These are phyloP conservation scores for Calonectria crousiana DNA, from an alignment of 2,329 filamentous ascomycete species.

Conservation along the genomic window DNA sequence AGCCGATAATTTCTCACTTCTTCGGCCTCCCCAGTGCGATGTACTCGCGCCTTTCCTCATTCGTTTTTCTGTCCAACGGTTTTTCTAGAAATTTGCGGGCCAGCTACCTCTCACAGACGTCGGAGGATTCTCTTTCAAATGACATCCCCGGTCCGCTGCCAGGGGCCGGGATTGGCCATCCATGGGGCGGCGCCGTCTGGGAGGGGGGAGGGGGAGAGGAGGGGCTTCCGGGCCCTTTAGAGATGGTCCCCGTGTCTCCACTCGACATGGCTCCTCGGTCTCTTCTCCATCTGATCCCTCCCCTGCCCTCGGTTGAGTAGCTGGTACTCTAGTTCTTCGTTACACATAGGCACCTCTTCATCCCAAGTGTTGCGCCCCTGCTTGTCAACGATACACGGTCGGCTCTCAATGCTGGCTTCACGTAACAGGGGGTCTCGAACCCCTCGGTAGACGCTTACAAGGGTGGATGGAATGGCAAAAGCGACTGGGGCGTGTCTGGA, in stretches of 20 bases:
- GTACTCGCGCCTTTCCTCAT: constrained; percentile 38
- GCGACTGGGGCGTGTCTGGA: constrained; percentile 44
- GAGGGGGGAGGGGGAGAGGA: constrained; percentile 38
- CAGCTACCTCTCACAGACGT: constrained; percentile 42
- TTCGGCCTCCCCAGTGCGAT: constrained; percentile 33
- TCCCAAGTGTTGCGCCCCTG: constrained; percentile 38
- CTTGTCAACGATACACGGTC: constrained; percentile 45
- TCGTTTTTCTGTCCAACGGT: constrained; percentile 39
- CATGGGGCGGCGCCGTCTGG: constrained; percentile 33
- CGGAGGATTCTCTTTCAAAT: constrained; percentile 49
- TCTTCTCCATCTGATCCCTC: constrained; percentile 44
- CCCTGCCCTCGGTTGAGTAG: constrained; percentile 39
- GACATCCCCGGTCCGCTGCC: constrained; percentile 39
- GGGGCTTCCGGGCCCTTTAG: constrained; percentile 44
- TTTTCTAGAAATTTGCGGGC: constrained; percentile 51
- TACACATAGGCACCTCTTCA: constrained; percentile 37
- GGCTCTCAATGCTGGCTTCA: constrained; percentile 37
- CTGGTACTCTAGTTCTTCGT: constrained; percentile 37
- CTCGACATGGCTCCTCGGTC: constrained; percentile 43
- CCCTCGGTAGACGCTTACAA: constrained; percentile 50
- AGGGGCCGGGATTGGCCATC: constrained; percentile 43
- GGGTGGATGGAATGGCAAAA: constrained; percentile 40
- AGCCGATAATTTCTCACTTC: constrained; percentile 43
- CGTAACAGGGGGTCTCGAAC: constrained; percentile 44
- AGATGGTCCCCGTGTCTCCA: constrained; percentile 47